These are phyloP conservation scores for Torulaspora gathmanii DNA, from an alignment of 805 yeast species.

Conservation along the genomic window DNA sequence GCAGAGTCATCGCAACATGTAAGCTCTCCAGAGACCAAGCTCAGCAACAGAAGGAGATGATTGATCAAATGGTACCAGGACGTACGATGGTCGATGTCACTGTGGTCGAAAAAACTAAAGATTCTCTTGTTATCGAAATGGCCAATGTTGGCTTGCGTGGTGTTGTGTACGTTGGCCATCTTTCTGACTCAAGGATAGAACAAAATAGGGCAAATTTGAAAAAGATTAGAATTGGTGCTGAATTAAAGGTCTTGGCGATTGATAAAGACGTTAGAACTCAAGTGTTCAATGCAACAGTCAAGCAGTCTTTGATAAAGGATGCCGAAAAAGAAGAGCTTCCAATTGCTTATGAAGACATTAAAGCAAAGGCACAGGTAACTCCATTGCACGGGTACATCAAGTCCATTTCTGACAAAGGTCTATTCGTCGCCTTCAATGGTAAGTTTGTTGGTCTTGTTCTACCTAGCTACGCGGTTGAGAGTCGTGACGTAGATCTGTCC, in stretches of 20 bases:
- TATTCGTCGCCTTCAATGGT: conserved; percentile 78
- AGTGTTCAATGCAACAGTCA: conserved; percentile 58
- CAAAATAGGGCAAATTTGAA: conserved; percentile 65
- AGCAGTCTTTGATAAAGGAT: conserved; percentile 61
- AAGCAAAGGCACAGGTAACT: conserved; percentile 38
- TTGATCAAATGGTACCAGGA: conserved; percentile 53
- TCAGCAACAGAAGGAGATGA: conserved; percentile 42
- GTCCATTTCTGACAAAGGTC: conserved; percentile 72
- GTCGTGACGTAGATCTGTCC: conserved; percentile 49
- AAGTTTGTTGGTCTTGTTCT: conserved; percentile 77
- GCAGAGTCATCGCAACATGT: conserved; percentile 67
- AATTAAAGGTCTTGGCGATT: conserved; percentile 55
- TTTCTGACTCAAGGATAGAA: conserved; percentile 70
- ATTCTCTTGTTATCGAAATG: conserved; percentile 62
- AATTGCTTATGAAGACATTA: conserved; percentile 51
- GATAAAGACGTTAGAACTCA: conserved; percentile 61
- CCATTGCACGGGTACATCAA: conserved; percentile 69
- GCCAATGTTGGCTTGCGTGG: conserved; percentile 53
- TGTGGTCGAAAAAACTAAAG: conserved; percentile 72
- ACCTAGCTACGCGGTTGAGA: conserved; percentile 62
- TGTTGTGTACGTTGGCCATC: conserved; percentile 66
- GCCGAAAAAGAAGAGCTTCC: conserved; percentile 57
- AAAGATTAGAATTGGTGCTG: conserved; percentile 56
- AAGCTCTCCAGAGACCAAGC: conserved; percentile 54
- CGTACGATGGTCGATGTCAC: conserved; percentile 53